Base-by-base conservation (phyloP, 306 rosid genomes). In the Trichosanthes truncata region DNA sequence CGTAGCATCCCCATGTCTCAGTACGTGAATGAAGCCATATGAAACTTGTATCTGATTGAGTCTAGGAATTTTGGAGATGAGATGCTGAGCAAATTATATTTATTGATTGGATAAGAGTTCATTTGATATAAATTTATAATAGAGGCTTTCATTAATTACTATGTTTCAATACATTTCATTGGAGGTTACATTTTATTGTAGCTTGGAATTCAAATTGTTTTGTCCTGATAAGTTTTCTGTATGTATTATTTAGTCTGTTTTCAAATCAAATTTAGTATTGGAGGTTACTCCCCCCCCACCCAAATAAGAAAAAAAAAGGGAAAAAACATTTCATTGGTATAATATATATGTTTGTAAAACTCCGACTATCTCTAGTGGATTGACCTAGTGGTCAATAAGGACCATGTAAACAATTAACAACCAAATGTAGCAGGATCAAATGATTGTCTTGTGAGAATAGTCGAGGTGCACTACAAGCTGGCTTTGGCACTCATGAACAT, bases 61-160 rank as follows among this genome's bases (percentile, higher is more conserved):
- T 69, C 26, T 21, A 69, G 76, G 49, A 69, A 69, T 69, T 69
- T 69, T 69, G 55, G 55, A 21, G 20, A 69, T 72, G 77, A 72
- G 40, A 46, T 12, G 40, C 57, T 46, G 40, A 72, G 53, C 38
- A 45, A 26, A 14, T 46, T 45, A 4, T 25, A 25, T 72, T 45
- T 15, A 46, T 72, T 72, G 33, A 46, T 49, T 71, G 21, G 56
- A 21, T 71, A 71, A 43, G n/a, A 29, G 35, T 62, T 62, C 21
- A 62, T 62, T 62, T 62, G 9, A 38, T 46, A 46, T 46, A 46
- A 12, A 46, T 46, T 46, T 46, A 46, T 13, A 46, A 46, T 71
- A 71, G 31, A 68, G 3, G 29, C 15, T 36, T 36, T 38, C 74
- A 21, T 3, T 20, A 18, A 68, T 10, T 31, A 40, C 35, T 0